Base-by-base conservation (phyloP, 1,284 basidiomycete species). In the Cryptococcus jaspeensis region DNA sequence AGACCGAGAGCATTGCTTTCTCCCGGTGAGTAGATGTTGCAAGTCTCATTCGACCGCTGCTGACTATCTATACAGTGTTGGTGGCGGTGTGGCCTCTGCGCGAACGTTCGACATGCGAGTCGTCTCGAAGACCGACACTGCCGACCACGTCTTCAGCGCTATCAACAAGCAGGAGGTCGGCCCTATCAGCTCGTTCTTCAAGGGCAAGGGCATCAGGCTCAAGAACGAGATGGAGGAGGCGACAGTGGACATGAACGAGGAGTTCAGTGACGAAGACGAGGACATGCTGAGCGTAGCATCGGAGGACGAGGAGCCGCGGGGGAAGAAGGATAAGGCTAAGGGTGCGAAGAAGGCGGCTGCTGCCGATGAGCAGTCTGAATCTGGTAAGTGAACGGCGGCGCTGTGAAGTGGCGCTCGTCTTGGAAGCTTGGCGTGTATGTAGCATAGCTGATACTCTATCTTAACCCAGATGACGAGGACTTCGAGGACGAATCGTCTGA, bases 211-310 rank as follows among this genome's bases (percentile, higher is more conserved):
- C 77, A 84, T 98, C 63, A 85, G 87, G 66, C 84, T 96, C 60
- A 96, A 98, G 85, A 97, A 94, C 77, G 93, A 97, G 84, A 93
- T 96, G 84, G 88, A 92, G 11, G 95, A 97, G 70, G 87, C 87
- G 18, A 88, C 89, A 52, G 79, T 87, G 71, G 75, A 76, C 36
- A 80, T 89, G 58, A 87, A 86, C 25, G 59, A 52, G 22, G 87
- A 79, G 4, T 84, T 83, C 16, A 87, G 90, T 62, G 87, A 90
- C 55, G 91, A 91, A 42, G 90, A 92, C 52, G 88, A 87, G 46
- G 88, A 87, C 69, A 75, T 52, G 75, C 72, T 50, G 65, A 59
- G 44, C 67, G 70, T 71, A 43, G 64, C 62, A 45, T 65, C 62
- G 45, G 72, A 73, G 57, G 73, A 72, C 56, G 72, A 63, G 65